Base-by-base conservation (phyloP, 352 stramenopile species). In the Phytophthora quininea region DNA sequence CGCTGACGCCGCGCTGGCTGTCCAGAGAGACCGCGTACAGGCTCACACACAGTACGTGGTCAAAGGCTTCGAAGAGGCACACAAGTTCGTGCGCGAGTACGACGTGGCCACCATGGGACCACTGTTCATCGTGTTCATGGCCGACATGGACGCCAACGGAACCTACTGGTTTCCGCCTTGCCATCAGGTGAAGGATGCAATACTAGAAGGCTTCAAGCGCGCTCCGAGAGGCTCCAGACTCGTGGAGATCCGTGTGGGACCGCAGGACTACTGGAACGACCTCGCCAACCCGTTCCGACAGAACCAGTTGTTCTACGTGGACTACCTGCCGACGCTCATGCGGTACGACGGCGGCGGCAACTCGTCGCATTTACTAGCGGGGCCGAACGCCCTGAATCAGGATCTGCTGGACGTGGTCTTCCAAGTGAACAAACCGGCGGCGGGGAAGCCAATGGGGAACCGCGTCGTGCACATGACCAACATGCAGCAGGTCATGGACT, bases 231-330 rank as follows among this genome's bases (percentile, higher is more conserved):
- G 82, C 54, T 90, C 84, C 3, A 76, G 80, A 12, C 59, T 95
- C 32, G 69, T 91, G 24, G 86, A 95, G 63, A 89, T 95, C 40
- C 84, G 84, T 50, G 70, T 93, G 1, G 86, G 86, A 0, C 55
- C 75, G 2, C 58, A 84, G 10, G 58, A 59, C 3, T 80, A 90
- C 32, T 95, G 86, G 86, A 83, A 85, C 64, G 74, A 95, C 64
- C 66, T 90, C 54, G 79, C 79, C 63, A 95, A 95, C 48, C 67
- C 77, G 31, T 95, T 95, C 62, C 71, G 76, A 29, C 84, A 92
- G 68, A 92, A 93, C 58, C 81, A 91, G 62, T 69, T 92, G 37
- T 92, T 95, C 59, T 92, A 92, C 69, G 92, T 95, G 35, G 82
- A 91, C 73, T 89, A 89, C 38, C 76, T 95, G 49, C 86, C 86